Percentiles rank a stretch among this genome's conserved stretches.
phyloP scores from a whole-genome alignment of 2,329 filamentous ascomycete genomes.

The Paecilomyces variotii region DNA sequence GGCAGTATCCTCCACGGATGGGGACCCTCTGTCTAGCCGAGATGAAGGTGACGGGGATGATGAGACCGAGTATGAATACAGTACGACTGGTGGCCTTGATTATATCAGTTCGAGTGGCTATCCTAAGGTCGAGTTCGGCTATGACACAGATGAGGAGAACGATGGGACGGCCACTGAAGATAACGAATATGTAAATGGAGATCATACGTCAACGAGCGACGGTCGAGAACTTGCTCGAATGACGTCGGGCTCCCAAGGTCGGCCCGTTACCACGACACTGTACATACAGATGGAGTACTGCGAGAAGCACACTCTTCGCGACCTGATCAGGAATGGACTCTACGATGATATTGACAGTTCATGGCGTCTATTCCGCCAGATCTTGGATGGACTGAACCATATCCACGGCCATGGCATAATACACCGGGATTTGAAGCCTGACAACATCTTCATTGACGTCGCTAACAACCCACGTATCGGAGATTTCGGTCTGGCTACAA shows the following conservation, averaged over 20 bases:
- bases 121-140: constrained; percentile 69
- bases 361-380: constrained; percentile 86
- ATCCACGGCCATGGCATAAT: constrained; percentile 89
- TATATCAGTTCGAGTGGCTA: constrained; percentile 85
- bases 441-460: constrained; percentile 94
- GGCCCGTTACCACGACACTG: constrained; percentile 62
- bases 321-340: constrained; percentile 71
- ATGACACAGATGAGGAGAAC: constrained; percentile 40
- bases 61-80: constrained; percentile 39
- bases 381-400: constrained; percentile 80
- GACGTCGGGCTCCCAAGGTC: constrained; percentile 41
- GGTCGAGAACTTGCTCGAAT: constrained; percentile 32
- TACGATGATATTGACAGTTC: constrained; percentile 67
- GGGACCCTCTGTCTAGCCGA: constrained; percentile 35
- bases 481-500: constrained; percentile 91
- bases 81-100: constrained; percentile 69
- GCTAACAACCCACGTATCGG: constrained; percentile 89
- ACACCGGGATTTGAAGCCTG: constrained; percentile 91
- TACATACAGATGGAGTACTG: constrained; percentile 99
- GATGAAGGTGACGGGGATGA: constrained; percentile 4
- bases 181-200: constrained; percentile 13
- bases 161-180: constrained; percentile 29
- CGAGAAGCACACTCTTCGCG: constrained; percentile 82
- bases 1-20: constrained; percentile 44
- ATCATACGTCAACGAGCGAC: constrained; percentile 17